Evolutionary conservation across 495 filamentous ascomycete species (phyloP), one percentile per base, ranked within the genome.

Genomic region (Lasiosphaeria miniovina): DNA sequence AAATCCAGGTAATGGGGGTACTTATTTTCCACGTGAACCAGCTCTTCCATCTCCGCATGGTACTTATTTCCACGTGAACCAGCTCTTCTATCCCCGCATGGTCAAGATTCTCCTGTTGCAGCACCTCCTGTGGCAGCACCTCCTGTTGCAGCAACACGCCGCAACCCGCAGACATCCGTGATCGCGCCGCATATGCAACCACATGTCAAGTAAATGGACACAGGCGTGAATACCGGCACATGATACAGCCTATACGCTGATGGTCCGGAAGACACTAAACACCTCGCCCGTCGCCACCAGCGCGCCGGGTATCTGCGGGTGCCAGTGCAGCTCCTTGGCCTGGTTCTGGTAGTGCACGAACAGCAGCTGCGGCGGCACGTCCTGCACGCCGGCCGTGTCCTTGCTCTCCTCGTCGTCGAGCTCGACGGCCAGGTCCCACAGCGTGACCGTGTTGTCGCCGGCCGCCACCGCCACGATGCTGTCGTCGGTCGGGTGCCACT

Each of bases 401-500:
- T 83, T 90, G 68, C 87, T 90, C 81, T 97, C 93, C 76, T 98
- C 94, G 66, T 97, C 94, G 65, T 98, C 94, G 57, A 98, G 64
- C 75, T 98, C 94, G 43, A 98, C 94, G 4, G 91, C 89, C 70
- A 98, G 71, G 87, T 98, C 94, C 94, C 94, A 98, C 49, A 97
- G 77, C 2, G 94, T 97, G 32, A 97, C 82, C 9, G 93, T 96
- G 70, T 92, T 93, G 71, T 98, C 94, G 15, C 91, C 94, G 2
- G 90, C 90, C 8, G 90, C 93, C 17, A 97, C 91, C 6, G 90
- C 89, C 14, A 98, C 86, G 58, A 97, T 93, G 71, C 87, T 91
- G 75, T 98, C 93, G 64, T 98, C 94, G 3, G 89, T 89, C 14
- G 94, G 94, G 74, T 98, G 93, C 92, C 95, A 98, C 75, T 98